These are phyloP conservation scores for Aureococcus anophagefferens DNA, from an alignment of 108 stramenopile species.

Conservation along the genomic window DNA sequence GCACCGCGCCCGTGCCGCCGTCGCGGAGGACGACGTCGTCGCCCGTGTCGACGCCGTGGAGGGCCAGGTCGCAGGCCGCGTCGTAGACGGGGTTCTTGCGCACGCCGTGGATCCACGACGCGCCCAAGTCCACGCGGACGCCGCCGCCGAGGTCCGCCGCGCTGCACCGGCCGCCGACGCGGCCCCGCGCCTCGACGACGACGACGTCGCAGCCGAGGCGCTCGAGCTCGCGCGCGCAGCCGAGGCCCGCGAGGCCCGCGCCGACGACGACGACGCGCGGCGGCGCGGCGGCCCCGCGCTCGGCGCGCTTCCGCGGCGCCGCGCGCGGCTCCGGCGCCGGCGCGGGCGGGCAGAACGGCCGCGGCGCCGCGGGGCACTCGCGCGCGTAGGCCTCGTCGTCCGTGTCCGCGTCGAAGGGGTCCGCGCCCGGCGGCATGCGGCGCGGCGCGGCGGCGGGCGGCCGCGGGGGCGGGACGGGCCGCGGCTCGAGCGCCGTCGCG, in stretches of 20 bases:
- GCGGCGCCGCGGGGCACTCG: too few relatives aligned
- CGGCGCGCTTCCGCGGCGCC: too few relatives aligned
- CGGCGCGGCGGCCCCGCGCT: neutral
- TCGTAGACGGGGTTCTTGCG: slow-evolving; percentile 24
- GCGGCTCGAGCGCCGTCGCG: too few relatives aligned
- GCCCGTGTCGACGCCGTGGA: neutral
- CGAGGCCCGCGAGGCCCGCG: slow-evolving; percentile 33
- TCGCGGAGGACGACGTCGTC: neutral
- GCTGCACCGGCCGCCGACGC: slow-evolving; percentile 23
- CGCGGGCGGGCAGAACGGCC: too few relatives aligned
- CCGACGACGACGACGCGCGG: slow-evolving; percentile 27
- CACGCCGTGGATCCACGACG: slow-evolving; percentile 19
- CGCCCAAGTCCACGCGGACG: slow-evolving; percentile 10
- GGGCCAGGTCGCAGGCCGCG: neutral
- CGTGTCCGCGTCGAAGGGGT: too few relatives aligned
- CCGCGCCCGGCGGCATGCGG: too few relatives aligned
- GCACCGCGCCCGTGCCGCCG: neutral
- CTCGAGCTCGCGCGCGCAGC: slow-evolving; percentile 31
- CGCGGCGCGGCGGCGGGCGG: too few relatives aligned
- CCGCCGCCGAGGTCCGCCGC: neutral
- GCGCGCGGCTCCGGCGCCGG: too few relatives aligned
- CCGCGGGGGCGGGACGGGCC: too few relatives aligned
- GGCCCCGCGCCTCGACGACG: slow-evolving; percentile 24
- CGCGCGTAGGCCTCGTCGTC: too few relatives aligned
- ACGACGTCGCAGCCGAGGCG: slow-evolving; percentile 27